Evolutionary conservation across 768 basidiomycete species (phyloP).

Genomic region (Phanerochaete carnosa): DNA sequence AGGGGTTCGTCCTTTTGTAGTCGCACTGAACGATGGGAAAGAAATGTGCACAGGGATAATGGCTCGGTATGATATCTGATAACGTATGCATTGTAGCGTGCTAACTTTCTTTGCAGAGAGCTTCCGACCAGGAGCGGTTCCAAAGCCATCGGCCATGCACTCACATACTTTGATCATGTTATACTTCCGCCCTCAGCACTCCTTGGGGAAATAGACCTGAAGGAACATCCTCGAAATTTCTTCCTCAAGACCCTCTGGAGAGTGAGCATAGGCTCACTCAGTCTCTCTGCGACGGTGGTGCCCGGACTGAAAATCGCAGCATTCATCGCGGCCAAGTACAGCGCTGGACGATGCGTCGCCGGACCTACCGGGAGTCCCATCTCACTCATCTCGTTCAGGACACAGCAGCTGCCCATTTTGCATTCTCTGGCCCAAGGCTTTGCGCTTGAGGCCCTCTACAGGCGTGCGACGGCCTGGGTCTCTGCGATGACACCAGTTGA

Average conservation of each 20-base stretch:
- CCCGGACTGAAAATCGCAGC: not conserved
- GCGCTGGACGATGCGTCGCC: not conserved
- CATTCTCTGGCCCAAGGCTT: slow-evolving; percentile 1
- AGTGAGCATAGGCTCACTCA: not conserved
- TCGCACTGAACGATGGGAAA: not conserved
- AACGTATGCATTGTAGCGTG: too few relatives aligned
- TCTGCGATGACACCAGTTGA: too few relatives aligned
- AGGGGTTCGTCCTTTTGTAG: slow-evolving; percentile 5
- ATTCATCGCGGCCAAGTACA: slow-evolving; percentile 3
- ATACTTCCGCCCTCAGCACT: slow-evolving; percentile 8
- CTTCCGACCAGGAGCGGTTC: slow-evolving; percentile 20
- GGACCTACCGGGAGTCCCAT: not conserved
- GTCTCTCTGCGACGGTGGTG: not conserved
- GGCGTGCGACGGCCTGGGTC: too few relatives aligned
- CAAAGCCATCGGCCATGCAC: slow-evolving; percentile 12
- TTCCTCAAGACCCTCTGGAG: slow-evolving; percentile 6
- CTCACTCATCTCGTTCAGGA: slow-evolving; percentile 5
- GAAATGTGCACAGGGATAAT: slow-evolving; percentile 6
- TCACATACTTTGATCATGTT: slow-evolving; percentile 15
- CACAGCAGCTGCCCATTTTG: slow-evolving; percentile 4
- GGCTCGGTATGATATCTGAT: too few relatives aligned
- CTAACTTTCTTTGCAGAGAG: not conserved
- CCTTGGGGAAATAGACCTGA: not conserved
- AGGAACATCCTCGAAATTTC: not conserved
- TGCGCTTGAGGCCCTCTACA: slow-evolving; percentile 1